These are phyloP conservation scores for Solanum tarapatanum DNA, from an alignment of 257 asterid genomes.

Conservation along the genomic window DNA sequence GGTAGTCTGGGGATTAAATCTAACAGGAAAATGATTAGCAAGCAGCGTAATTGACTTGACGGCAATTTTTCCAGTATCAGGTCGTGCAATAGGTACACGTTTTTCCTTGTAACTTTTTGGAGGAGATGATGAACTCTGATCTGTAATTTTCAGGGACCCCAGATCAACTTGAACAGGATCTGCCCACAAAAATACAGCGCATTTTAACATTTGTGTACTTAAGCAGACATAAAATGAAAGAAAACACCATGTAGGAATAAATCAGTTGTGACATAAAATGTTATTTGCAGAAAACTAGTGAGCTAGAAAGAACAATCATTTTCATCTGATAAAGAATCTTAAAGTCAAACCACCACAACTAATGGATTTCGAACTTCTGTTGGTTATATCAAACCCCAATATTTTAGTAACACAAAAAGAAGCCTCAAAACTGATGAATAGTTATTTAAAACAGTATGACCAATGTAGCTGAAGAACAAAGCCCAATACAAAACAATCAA, in stretches of 20 bases:
- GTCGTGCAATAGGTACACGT: constrained; percentile 35
- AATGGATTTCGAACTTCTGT: background rate
- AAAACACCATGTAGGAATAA: background rate
- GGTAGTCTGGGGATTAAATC: constrained; percentile 14
- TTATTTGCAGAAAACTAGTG: background rate
- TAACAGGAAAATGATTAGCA: constrained; percentile 54
- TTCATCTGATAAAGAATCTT: background rate
- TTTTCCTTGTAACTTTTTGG: background rate
- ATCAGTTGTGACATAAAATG: background rate
- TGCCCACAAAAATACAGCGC: background rate
- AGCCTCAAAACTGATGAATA: background rate
- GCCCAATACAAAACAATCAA: background rate
- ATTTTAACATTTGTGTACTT: background rate
- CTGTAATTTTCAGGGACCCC: constrained; percentile 10
- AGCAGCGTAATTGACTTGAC: constrained; percentile 22
- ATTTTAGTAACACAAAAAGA: background rate
- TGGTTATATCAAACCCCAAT: background rate
- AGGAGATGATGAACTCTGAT: background rate
- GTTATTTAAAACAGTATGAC: background rate
- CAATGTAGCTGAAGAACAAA: background rate
- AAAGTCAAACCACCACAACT: background rate
- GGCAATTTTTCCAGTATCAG: constrained; percentile 36
- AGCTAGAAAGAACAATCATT: background rate
- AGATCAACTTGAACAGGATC: constrained; percentile 7
- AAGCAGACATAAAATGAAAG: background rate